Base-by-base conservation (phyloP, 2,329 filamentous ascomycete species). In the Aspergillus texensis region DNA sequence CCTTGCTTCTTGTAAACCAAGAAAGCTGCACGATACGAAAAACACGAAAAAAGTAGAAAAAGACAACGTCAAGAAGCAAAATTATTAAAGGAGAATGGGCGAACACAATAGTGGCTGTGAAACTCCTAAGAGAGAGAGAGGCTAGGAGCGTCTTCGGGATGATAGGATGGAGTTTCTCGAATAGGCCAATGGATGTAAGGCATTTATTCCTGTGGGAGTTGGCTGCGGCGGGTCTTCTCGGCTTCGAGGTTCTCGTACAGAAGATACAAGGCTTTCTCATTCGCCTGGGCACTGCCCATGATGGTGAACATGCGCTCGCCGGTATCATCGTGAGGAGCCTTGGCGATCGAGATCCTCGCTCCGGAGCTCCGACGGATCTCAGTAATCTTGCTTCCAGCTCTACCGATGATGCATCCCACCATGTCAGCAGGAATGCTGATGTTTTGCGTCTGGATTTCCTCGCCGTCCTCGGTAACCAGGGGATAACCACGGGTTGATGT, bases 221-320 rank as follows among this genome's bases (percentile, higher is more conserved):
- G 91, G 84, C 93, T 96, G 78, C 95, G 92, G 74, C 95, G 93
- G 89, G 96, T 96, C 88, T 99, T 99, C 85, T 99, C 95, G 19
- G 94, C 94, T 83, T 99, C 95, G 58, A 99, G 88, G 81, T 99
- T 99, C 85, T 99, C 95, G 78, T 99, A 99, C 67, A 99, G 85
- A 60, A 99, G 89, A 80, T 97, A 97, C 32, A 99, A 85, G 5
- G 95, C 95, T 71, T 93, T 94, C 82, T 99, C 95, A 74, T 99
- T 99, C 68, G 93, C 93, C 81, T 90, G 91, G 65, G 92, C 90
- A 65, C 92, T 96, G 70, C 95, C 95, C 87, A 96, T 97, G 78
- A 99, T 99, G 75, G 95, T 99, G 83, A 99, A 99, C 95, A 99
- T 99, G 74, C 95, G 90, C 86, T 99, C 95, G 70, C 95, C 95